Evolutionary conservation across 805 yeast species (phyloP).

Genomic region (Schwanniomyces occidentalis): DNA sequence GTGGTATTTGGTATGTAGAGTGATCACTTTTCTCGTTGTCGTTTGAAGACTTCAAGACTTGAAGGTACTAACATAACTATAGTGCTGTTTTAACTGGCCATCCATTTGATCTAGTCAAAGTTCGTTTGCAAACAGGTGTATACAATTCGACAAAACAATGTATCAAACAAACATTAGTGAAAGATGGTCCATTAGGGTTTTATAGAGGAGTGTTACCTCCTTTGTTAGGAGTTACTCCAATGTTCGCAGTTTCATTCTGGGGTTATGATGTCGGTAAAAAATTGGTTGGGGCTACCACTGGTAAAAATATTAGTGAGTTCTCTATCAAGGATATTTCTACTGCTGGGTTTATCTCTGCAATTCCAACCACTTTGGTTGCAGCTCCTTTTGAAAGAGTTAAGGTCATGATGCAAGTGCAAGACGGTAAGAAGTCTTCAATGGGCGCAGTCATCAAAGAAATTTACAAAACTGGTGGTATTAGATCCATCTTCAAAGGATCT

Average conservation of each 20-base stretch:
- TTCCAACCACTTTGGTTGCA: conserved; percentile 94
- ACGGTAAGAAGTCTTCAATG: conserved; percentile 47
- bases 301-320: conserved; percentile 43
- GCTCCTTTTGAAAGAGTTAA: conserved; percentile 97
- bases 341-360: conserved; percentile 93
- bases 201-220: conserved; percentile 96
- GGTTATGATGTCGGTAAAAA: conserved; percentile 93
- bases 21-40: neutral
- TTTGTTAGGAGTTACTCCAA: conserved; percentile 93
- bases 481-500: conserved; percentile 88
- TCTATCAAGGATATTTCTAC: conserved; percentile 72
- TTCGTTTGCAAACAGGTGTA: conserved; percentile 83
- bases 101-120: conserved; percentile 93
- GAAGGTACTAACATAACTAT: conserved; percentile 11
- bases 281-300: conserved; percentile 51
- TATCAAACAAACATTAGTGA: conserved; percentile 65
- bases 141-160: conserved; percentile 65
- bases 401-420: conserved; percentile 85
- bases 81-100: conserved; percentile 94
- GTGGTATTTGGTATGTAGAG: conserved; percentile 64
- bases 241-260: conserved; percentile 98
- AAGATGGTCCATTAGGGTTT: conserved; percentile 76
- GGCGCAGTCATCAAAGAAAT: conserved; percentile 64
- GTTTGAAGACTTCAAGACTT: neutral
- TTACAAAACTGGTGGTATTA: conserved; percentile 76